Evolutionary conservation across 768 basidiomycete species (phyloP).

Genomic region (Phaeotremella fagi): DNA sequence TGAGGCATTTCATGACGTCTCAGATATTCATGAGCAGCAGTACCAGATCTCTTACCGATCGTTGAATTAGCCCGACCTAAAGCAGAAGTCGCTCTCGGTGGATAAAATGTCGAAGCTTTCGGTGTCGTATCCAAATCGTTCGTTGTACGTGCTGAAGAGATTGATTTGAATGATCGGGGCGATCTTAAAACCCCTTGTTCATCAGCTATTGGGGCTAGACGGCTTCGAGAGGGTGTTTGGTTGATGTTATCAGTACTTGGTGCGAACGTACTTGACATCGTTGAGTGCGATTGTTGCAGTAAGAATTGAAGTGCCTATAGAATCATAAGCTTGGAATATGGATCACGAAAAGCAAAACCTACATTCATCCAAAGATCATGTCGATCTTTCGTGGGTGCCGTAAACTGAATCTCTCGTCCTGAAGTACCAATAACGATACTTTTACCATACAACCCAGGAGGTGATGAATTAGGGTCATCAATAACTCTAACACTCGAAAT

Average conservation of each 20-base stretch:
- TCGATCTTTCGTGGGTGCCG: constrained; percentile 88
- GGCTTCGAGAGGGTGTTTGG: constrained; percentile 16
- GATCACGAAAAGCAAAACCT: constrained; percentile 39
- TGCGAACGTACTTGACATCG: constrained; percentile 1
- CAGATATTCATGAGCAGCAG: constrained; percentile 85
- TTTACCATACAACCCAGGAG: constrained; percentile 85
- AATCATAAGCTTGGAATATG: constrained; percentile 11
- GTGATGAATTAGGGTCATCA: constrained; percentile 93
- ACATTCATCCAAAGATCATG: constrained; percentile 97
- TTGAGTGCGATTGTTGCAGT: constrained; percentile 62
- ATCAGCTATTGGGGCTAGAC: constrained; percentile 13
- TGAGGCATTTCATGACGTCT: constrained; percentile 54
- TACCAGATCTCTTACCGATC: constrained; percentile 79
- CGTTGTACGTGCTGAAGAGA: constrained; percentile 23
- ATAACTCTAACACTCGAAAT: constrained; percentile 87
- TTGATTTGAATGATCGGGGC: constrained; percentile 30
- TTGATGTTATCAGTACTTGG: constrained; percentile 17
- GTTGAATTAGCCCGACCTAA: constrained; percentile 10
- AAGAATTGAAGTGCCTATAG: constrained; percentile 83
- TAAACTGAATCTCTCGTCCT: constrained; percentile 95
- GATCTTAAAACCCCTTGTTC: constrained; percentile 34
- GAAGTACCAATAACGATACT: constrained; percentile 89
- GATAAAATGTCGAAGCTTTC: constrained; percentile 12
- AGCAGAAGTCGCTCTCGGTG: constrained; percentile 15
- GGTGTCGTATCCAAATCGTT: constrained; percentile 25